Evolutionary conservation across 2,329 filamentous ascomycete genomes (phyloP).

Genomic region (Fusarium phyllophilum): DNA sequence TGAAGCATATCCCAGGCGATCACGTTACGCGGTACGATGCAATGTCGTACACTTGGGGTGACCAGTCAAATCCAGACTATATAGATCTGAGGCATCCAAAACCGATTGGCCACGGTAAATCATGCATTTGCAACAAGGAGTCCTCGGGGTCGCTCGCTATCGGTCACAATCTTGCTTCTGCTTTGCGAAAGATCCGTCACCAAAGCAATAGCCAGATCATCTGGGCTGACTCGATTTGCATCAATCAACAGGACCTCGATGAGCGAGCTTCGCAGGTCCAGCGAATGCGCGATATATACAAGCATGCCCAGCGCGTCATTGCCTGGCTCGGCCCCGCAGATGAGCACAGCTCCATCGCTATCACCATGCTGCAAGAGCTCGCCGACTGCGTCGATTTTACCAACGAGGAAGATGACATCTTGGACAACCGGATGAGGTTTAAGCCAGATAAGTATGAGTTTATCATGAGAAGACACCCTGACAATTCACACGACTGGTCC

Average conservation of each 20-base stretch:
- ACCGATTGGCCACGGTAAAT: background rate
- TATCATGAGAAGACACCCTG: background rate
- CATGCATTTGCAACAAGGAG: background rate
- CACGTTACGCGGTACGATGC: background rate
- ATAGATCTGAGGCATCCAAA: background rate
- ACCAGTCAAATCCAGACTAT: background rate
- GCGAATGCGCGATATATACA: slow-evolving; percentile 4
- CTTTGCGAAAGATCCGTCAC: background rate
- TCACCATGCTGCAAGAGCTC: background rate
- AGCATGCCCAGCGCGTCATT: background rate
- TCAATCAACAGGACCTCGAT: background rate
- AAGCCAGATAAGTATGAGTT: background rate
- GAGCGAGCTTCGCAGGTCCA: background rate
- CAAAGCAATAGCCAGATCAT: background rate
- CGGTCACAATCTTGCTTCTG: slow-evolving; percentile 3
- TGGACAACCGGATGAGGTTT: background rate
- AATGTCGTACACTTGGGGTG: slow-evolving; percentile 7
- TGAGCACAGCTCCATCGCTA: background rate
- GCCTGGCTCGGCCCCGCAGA: slow-evolving; percentile 3
- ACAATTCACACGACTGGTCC: background rate
- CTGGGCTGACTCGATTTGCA: slow-evolving; percentile 14
- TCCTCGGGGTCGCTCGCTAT: background rate
- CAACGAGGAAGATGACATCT: background rate
- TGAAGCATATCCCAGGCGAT: background rate
- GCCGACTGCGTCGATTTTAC: background rate